Base-by-base conservation (phyloP, 495 filamentous ascomycete species). In the Neurospora sp. region DNA sequence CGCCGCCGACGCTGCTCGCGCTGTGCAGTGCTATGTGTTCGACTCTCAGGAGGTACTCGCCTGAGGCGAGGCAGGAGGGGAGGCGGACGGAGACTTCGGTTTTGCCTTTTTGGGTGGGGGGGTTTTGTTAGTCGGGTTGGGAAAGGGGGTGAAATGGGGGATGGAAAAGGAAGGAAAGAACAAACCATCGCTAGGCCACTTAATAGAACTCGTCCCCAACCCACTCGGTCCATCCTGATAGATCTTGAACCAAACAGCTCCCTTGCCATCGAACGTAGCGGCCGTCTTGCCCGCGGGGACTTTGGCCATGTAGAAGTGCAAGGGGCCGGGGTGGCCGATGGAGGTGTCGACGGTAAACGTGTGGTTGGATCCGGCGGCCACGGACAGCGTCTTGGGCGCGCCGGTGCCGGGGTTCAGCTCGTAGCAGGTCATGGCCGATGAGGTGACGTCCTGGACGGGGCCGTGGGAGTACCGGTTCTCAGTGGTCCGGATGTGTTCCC, bases 1-100 rank as follows among this genome's bases (percentile, higher is more conserved):
- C 83, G 77, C 84, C 88, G 40, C 75, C 75, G 75, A 88, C 31
- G 31, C 31, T 31, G 31, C 31, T 31, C 1, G 31, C 31, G 31
- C 31, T 31, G 31, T 31, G 86, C 35, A 88, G 82, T 1, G 81
- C 87, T 27, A 90, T 86, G 73, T 89, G 86, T 79, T 90, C 89
- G 40, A 87, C 84, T 27, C 88, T 83, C 44, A 90, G 79, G 20
- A 91, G 85, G 78, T 90, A 90, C 70, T 88, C 84, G 72, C 88
- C 88, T n/a, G 84, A 77, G 2, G 82, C 82, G n/a, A 88, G 77
- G 72, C 82, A 83, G 12, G 77, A 75, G 35, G 86, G 87, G 71
- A 88, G 83, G 14, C 71, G 82, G 74, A 87, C 83, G 59, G 77
- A 75, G 66, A 88, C 76, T 23, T 75, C 12, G 4, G 74, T 39